A percentile compares a stretch with the other conserved stretches of the same genome.
These are phyloP conservation scores for Cytospora leucostoma DNA, from an alignment of 2,329 filamentous ascomycete species.

Conservation along the genomic window DNA sequence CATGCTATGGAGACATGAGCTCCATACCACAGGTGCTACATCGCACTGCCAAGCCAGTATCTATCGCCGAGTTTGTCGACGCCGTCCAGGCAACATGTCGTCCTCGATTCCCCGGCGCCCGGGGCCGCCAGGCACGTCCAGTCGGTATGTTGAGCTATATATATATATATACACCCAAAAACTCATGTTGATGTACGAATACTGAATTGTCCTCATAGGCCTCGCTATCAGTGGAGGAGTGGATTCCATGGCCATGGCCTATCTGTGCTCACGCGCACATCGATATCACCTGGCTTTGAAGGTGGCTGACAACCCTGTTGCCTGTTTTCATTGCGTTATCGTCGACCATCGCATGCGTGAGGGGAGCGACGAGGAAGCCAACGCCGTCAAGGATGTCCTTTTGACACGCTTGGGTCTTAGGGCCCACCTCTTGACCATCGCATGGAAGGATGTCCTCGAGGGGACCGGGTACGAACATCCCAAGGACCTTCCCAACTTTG, in stretches of 20 bases:
- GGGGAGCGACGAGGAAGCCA: conserved; percentile 56
- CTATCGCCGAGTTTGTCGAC: conserved; percentile 46
- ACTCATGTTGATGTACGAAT: neutral
- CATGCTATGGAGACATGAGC: conserved; percentile 43
- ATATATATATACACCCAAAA: neutral
- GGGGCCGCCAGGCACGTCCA: conserved; percentile 38
- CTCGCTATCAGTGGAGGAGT: conserved; percentile 90
- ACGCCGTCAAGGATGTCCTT: conserved; percentile 43
- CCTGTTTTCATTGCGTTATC: conserved; percentile 48
- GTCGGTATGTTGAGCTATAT: conserved; percentile 43
- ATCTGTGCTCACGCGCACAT: conserved; percentile 60
- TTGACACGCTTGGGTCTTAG: conserved; percentile 38
- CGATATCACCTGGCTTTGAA: conserved; percentile 37
- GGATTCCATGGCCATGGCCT: conserved; percentile 95
- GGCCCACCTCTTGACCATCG: conserved; percentile 37
- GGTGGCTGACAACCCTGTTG: conserved; percentile 49
- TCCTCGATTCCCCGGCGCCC: conserved; percentile 50
- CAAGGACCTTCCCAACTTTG: conserved; percentile 63
- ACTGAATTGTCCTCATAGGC: conserved; percentile 44
- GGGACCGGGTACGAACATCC: conserved; percentile 33
- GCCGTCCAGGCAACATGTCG: conserved; percentile 52
- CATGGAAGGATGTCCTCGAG: conserved; percentile 50
- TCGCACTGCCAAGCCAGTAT: conserved; percentile 43
- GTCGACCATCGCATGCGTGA: conserved; percentile 60
- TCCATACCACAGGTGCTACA: conserved; percentile 43